phyloP scores from a whole-genome alignment of 805 yeast genomes.

The Cyberlindnera mrakii region DNA sequence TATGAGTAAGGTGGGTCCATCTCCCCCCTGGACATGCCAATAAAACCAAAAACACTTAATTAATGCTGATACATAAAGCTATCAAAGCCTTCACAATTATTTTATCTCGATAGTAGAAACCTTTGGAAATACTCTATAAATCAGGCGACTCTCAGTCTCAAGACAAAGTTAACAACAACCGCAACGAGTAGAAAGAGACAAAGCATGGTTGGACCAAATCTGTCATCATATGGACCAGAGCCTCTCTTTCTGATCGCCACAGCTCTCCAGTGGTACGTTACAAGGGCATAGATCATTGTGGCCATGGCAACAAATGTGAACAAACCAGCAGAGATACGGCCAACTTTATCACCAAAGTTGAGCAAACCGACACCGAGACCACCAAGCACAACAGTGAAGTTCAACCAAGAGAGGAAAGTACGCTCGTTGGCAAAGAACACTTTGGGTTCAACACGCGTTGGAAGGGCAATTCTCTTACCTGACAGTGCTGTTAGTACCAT shows the following conservation, averaged over 20 bases:
- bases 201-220: constrained; percentile 96
- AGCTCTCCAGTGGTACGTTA: constrained; percentile 99
- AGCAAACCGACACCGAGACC: constrained; percentile 93
- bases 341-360: constrained; percentile 93
- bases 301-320: constrained; percentile 97
- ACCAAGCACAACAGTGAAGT: constrained; percentile 96
- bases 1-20: too few relatives aligned
- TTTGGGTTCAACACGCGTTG: constrained; percentile 97
- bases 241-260: constrained; percentile 97
- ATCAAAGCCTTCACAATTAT: too few relatives aligned
- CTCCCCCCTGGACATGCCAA: too few relatives aligned
- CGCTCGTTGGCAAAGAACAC: constrained; percentile 99
- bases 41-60: too few relatives aligned
- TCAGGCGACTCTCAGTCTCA: constrained; percentile 41
- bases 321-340: constrained; percentile 86
- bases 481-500: constrained; percentile 4
- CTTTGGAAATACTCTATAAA: too few relatives aligned
- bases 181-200: constrained; percentile 91
- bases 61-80: too few relatives aligned
- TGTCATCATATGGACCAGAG: constrained; percentile 98
- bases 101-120: too few relatives aligned
- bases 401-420: constrained; percentile 96
- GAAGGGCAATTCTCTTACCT: constrained; percentile 91
- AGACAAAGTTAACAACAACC: constrained; percentile 84
- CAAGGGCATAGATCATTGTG: constrained; percentile 92